Conservation (phyloP, 257 asterid genomes). For the Solanum gracilifrons region DNA sequence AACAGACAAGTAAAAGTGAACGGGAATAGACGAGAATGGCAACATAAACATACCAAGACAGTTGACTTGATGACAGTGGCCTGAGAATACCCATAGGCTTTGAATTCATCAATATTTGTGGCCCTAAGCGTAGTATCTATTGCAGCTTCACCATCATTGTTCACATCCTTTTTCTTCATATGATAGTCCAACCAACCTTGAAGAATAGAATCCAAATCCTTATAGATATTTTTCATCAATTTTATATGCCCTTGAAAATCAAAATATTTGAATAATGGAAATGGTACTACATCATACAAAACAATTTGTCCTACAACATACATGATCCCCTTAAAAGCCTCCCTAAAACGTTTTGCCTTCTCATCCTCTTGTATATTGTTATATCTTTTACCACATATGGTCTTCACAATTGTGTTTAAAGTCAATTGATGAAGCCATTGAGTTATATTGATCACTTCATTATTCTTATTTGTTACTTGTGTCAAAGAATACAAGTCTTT, state of each 20-base stretch:
- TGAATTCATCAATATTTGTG: constrained; percentile 14
- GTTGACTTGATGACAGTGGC: constrained; percentile 2
- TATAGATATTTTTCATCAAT: constrained; percentile 26
- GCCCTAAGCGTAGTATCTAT: constrained; percentile 42
- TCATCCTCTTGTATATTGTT: background rate
- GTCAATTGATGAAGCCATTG: constrained; percentile 25
- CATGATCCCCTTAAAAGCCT: constrained; percentile 23
- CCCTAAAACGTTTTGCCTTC: constrained; percentile 10
- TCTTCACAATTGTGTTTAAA: constrained; percentile 23
- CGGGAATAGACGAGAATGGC: background rate
- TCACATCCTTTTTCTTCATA: background rate
- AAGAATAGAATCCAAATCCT: constrained; percentile 18
- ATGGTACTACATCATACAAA: constrained; percentile 24
- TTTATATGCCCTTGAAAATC: constrained; percentile 31
- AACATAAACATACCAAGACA: constrained; percentile 14
- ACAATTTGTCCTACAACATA: constrained; percentile 20
- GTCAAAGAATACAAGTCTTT: constrained; percentile 4
- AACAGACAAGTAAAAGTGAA: background rate
- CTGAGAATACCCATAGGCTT: background rate
- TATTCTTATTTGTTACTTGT: background rate
- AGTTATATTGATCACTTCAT: constrained; percentile 18
- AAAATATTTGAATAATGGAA: constrained; percentile 25
- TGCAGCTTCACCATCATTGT: constrained; percentile 27
- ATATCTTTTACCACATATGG: constrained; percentile 35
- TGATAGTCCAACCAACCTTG: constrained; percentile 35